Evolutionary conservation across 2,329 filamentous ascomycete species (phyloP).

Genomic region (Fusarium verrucosum): DNA sequence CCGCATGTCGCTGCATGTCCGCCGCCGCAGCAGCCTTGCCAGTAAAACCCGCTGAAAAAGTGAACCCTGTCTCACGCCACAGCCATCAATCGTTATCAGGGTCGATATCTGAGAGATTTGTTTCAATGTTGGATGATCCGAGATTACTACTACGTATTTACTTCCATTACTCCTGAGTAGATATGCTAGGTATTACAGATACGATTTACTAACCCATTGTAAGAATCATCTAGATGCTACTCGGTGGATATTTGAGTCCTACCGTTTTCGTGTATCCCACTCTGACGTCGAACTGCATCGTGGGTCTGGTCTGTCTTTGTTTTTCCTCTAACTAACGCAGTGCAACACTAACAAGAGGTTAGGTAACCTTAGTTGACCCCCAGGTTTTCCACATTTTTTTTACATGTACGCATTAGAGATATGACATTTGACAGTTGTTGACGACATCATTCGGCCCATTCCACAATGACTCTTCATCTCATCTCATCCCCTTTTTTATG

Average conservation of each 20-base stretch:
- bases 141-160: no score
- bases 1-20: background rate
- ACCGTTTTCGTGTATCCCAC: conserved; percentile 27
- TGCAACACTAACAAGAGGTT: conserved; percentile 19
- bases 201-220: background rate
- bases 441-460: no score
- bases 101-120: background rate
- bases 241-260: conserved; percentile 13
- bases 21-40: conserved; percentile 11
- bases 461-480: no score
- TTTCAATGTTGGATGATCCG: no score
- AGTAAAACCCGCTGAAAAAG: background rate
- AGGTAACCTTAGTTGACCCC: no score
- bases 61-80: background rate
- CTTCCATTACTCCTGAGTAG: no score
- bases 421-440: no score
- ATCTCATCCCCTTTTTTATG: conserved; percentile 21
- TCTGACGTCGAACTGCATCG: conserved; percentile 35
- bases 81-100: no score
- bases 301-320: conserved; percentile 5
- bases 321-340: background rate
- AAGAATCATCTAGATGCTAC: conserved; percentile 15
- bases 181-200: background rate
- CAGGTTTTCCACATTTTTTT: conserved; percentile 20
- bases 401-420: no score